Conservation (phyloP, 495 filamentous ascomycete species). For the Neurospora sp. region DNA sequence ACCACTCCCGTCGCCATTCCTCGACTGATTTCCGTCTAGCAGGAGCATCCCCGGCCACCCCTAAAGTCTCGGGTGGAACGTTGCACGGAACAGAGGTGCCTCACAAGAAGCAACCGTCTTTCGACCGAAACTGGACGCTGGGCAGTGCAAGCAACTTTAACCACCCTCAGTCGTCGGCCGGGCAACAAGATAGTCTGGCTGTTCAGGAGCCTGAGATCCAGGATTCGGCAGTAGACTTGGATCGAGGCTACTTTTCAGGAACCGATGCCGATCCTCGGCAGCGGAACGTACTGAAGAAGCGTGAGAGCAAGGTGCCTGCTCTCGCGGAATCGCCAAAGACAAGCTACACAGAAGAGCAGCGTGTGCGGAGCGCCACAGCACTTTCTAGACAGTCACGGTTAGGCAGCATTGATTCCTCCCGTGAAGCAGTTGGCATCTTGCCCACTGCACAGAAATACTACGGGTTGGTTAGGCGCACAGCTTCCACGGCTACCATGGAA, state of each 20-base stretch:
- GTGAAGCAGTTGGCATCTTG: slow-evolving; percentile 29
- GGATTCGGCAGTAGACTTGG: slow-evolving; percentile 49
- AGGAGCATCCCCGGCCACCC: slow-evolving; percentile 22
- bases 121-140: slow-evolving; percentile 86
- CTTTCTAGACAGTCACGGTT: slow-evolving; percentile 67
- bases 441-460: slow-evolving; percentile 55
- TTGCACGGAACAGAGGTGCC: slow-evolving; percentile 26
- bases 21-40: slow-evolving; percentile 62
- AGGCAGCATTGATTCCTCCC: slow-evolving; percentile 54
- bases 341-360: slow-evolving; percentile 64
- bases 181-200: slow-evolving; percentile 27
- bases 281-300: slow-evolving; percentile 74
- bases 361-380: slow-evolving; percentile 47
- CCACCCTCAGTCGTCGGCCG: slow-evolving; percentile 33
- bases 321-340: slow-evolving; percentile 50
- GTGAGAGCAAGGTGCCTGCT: slow-evolving; percentile 44
- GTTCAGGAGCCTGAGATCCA: slow-evolving; percentile 24
- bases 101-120: slow-evolving; percentile 77
- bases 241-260: slow-evolving; percentile 90
- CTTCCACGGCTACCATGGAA: slow-evolving; percentile 39
- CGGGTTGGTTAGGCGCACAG: slow-evolving; percentile 39
- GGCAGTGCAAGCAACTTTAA: slow-evolving; percentile 35
- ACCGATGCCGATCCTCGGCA: slow-evolving; percentile 67
- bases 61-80: slow-evolving; percentile 25
- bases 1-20: slow-evolving; percentile 81